Evolutionary conservation across 2,329 filamentous ascomycete species (phyloP).

Genomic region (Botrytis medusae): DNA sequence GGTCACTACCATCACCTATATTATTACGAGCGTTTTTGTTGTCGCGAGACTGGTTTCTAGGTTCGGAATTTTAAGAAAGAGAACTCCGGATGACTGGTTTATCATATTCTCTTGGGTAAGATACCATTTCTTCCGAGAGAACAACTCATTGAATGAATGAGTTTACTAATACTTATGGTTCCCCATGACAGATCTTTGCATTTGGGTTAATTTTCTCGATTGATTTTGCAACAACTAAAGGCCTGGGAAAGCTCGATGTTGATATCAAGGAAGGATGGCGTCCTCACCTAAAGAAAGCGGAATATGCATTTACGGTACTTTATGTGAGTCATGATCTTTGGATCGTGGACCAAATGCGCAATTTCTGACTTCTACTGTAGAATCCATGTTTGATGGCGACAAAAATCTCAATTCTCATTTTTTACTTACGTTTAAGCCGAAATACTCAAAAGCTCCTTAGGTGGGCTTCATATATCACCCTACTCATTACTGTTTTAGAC

Average conservation of each 20-base stretch:
- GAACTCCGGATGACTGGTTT: slow-evolving; percentile 76
- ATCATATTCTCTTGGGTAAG: slow-evolving; percentile 75
- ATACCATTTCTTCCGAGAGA: not conserved
- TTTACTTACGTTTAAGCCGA: slow-evolving; percentile 81
- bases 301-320: slow-evolving; percentile 65
- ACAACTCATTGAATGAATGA: not conserved
- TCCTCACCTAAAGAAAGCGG: slow-evolving; percentile 53
- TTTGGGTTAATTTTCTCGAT: slow-evolving; percentile 68
- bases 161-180: not conserved
- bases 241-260: slow-evolving; percentile 66
- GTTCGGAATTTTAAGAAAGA: slow-evolving; percentile 66
- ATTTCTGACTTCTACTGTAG: slow-evolving; percentile 44
- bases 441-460: slow-evolving; percentile 75
- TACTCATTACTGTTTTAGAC: slow-evolving; percentile 75
- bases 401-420: slow-evolving; percentile 89
- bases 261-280: slow-evolving; percentile 55
- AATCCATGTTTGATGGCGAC: slow-evolving; percentile 88
- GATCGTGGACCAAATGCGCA: not conserved
- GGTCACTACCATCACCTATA: slow-evolving; percentile 68
- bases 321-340: slow-evolving; percentile 49
- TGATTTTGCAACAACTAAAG: slow-evolving; percentile 60
- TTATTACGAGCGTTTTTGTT: slow-evolving; percentile 73
- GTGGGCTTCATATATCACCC: slow-evolving; percentile 76
- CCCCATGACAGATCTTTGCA: slow-evolving; percentile 49
- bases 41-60: slow-evolving; percentile 71